phyloP scores from a whole-genome alignment of 208 protist species.

The Angomonas deanei region DNA sequence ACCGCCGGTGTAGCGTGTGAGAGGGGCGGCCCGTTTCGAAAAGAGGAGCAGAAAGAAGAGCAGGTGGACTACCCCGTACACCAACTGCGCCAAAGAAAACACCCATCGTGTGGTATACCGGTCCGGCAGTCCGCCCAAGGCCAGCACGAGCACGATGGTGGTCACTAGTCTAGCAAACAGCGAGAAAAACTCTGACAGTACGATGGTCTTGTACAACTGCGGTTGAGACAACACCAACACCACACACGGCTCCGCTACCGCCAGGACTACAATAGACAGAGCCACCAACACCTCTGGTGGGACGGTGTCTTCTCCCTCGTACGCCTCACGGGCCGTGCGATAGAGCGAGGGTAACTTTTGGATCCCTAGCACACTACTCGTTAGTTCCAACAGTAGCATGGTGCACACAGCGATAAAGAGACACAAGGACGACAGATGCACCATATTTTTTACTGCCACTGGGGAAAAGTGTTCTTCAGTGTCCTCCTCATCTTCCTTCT shows the following conservation, averaged over 20 bases:
- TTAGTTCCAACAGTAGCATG: constrained; percentile 15
- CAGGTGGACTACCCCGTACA: constrained; percentile 35
- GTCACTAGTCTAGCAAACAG: constrained; percentile 42
- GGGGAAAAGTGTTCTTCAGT: neutral
- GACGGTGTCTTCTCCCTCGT: neutral
- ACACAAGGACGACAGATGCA: constrained; percentile 5
- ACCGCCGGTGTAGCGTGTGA: constrained; percentile 17
- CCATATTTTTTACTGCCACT: neutral
- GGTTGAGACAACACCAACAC: constrained; percentile 52
- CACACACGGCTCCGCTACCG: constrained; percentile 56
- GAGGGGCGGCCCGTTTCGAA: constrained; percentile 14
- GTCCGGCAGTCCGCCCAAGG: constrained; percentile 1
- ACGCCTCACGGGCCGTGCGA: neutral
- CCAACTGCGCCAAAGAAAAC: constrained; percentile 51
- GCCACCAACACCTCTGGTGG: constrained; percentile 53
- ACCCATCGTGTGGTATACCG: constrained; percentile 43
- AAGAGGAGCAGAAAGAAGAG: constrained; percentile 45
- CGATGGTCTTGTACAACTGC: constrained; percentile 51
- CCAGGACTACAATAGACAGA: constrained; percentile 30
- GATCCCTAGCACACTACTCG: neutral
- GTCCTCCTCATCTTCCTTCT: neutral
- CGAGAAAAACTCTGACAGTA: constrained; percentile 61
- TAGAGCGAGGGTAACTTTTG: neutral
- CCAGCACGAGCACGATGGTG: constrained; percentile 28
- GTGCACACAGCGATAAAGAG: neutral